phyloP scores from a whole-genome alignment of 179 eudicot species.

The Dionaea muscipula region DNA sequence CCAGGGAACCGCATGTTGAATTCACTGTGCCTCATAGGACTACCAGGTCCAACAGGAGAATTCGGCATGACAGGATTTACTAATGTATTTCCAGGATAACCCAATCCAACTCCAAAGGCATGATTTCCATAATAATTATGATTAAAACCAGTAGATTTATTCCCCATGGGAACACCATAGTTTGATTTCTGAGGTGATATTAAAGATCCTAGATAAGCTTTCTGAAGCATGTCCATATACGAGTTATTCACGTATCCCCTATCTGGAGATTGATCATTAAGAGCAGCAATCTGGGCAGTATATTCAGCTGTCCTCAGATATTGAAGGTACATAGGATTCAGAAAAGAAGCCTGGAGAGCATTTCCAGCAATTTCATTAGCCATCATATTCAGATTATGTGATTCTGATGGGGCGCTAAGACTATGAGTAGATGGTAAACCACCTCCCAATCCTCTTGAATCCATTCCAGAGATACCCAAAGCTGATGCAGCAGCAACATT shows the following conservation, averaged over 20 bases:
- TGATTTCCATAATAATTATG: conserved; percentile 34
- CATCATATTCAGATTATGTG: conserved; percentile 28
- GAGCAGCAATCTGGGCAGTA: conserved; percentile 50
- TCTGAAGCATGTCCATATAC: conserved; percentile 43
- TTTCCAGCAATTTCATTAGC: conserved; percentile 47
- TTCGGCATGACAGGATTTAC: conserved; percentile 28
- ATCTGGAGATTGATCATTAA: conserved; percentile 52
- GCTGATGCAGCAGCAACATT: conserved; percentile 73
- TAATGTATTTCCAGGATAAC: conserved; percentile 36
- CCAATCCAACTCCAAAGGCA: conserved; percentile 37
- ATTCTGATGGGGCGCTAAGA: conserved; percentile 26
- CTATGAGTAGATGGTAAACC: conserved; percentile 32
- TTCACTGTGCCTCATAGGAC: conserved; percentile 37
- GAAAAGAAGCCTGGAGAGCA: conserved; percentile 43
- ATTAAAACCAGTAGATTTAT: conserved; percentile 26
- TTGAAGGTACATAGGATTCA: conserved; percentile 77
- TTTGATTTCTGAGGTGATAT: conserved; percentile 35
- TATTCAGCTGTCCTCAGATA: conserved; percentile 66
- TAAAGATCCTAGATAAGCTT: conserved; percentile 30
- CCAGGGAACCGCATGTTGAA: conserved; percentile 31
- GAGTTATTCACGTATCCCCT: conserved; percentile 42
- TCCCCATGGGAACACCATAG: conserved; percentile 22
- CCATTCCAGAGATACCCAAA: conserved; percentile 50
- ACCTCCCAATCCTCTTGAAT: conserved; percentile 51
- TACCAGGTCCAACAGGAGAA: conserved; percentile 33